phyloP scores from a whole-genome alignment of 2,329 filamentous ascomycete genomes.

The Cryoendolithus antarcticus region DNA sequence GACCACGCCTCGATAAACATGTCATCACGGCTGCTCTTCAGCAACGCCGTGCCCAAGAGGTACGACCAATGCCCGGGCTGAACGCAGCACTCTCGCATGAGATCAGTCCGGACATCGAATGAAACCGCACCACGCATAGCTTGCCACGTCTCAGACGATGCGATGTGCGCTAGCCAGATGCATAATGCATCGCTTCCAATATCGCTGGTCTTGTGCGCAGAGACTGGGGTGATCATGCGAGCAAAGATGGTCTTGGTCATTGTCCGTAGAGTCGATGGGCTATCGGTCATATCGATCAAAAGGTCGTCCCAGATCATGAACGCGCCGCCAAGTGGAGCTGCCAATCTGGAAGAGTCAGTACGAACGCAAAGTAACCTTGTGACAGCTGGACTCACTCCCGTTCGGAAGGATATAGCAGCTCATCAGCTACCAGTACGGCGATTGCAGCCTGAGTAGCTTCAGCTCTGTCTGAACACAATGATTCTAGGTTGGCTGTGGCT shows the following conservation, averaged over 20 bases:
- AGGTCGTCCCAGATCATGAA: conserved; percentile 33
- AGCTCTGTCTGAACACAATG: conserved; percentile 3
- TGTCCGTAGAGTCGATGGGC: conserved; percentile 24
- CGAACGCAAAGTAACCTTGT: not conserved
- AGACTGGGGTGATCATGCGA: conserved; percentile 18
- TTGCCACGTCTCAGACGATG: conserved; percentile 13
- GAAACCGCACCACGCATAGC: not conserved
- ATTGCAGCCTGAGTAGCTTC: conserved; percentile 8
- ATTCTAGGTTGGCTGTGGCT: conserved; percentile 5
- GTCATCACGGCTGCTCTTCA: conserved; percentile 13
- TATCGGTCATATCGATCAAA: conserved; percentile 24
- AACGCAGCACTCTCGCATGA: conserved; percentile 24
- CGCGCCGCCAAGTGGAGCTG: conserved; percentile 28
- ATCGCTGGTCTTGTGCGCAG: conserved; percentile 11
- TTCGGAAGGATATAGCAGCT: conserved; percentile 25
- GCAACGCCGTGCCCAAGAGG: conserved; percentile 22
- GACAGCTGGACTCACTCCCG: conserved; percentile 15
- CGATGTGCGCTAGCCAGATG: conserved; percentile 38
- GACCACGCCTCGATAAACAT: conserved; percentile 17
- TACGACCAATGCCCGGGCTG: conserved; percentile 27
- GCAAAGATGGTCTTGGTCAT: conserved; percentile 29
- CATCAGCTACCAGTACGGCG: conserved; percentile 23
- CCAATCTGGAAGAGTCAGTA: conserved; percentile 12
- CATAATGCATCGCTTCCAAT: conserved; percentile 30
- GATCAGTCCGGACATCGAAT: conserved; percentile 6